Evolutionary conservation across 2,329 filamentous ascomycete genomes (phyloP).

Genomic region (Colletotrichum tabaci): DNA sequence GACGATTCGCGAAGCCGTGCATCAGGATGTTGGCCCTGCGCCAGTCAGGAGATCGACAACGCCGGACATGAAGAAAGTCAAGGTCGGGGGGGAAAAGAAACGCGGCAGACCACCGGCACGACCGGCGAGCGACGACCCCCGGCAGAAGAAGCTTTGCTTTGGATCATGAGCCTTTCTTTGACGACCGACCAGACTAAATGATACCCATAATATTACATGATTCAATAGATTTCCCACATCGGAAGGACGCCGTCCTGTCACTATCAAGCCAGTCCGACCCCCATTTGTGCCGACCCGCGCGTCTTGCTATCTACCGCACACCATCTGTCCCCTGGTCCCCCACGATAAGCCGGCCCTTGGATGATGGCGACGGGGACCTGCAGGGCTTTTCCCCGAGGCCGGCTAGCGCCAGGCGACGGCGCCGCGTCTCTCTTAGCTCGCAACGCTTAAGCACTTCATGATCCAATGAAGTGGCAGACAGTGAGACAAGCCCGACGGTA

Average conservation of each 20-base stretch:
- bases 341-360: neutral
- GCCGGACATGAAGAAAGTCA: constrained; percentile 56
- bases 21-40: constrained; percentile 59
- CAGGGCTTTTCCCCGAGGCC: neutral
- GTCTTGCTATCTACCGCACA: neutral
- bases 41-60: constrained; percentile 46
- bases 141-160: constrained; percentile 69
- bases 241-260: neutral
- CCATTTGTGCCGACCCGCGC: neutral
- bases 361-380: constrained; percentile 2
- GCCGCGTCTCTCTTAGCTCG: constrained; percentile 7
- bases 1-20: constrained; percentile 87
- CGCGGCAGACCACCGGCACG: constrained; percentile 54
- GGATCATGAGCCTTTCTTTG: constrained; percentile 48
- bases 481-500: neutral
- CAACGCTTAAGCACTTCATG: neutral
- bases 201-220: constrained; percentile 28
- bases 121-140: constrained; percentile 55
- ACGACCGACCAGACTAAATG: constrained; percentile 16
- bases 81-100: constrained; percentile 53
- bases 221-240: neutral
- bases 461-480: constrained; percentile 14
- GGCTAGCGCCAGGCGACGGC: neutral
- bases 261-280: neutral
- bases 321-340: neutral